phyloP scores from a whole-genome alignment of 768 basidiomycete species.

The Hericium alpestre region DNA sequence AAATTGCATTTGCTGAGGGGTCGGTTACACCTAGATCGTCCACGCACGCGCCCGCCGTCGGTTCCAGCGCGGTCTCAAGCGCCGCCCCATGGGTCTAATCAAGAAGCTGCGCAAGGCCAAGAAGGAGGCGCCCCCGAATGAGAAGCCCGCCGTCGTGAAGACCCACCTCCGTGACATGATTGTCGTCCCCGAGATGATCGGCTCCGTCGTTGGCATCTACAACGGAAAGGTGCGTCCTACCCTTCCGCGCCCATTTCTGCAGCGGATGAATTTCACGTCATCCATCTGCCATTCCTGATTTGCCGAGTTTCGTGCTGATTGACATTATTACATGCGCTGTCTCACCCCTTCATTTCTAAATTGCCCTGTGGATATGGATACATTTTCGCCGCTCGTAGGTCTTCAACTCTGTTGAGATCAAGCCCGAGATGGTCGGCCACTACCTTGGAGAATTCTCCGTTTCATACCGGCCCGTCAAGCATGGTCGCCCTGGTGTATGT shows the following conservation, averaged over 20 bases:
- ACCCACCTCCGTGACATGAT: conserved; percentile 99
- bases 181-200: conserved; percentile 99
- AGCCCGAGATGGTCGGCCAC: conserved; percentile 99
- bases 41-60: conserved; percentile 97
- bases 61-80: conserved; percentile 98
- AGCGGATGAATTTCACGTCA: not conserved
- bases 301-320: not conserved
- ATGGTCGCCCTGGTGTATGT: conserved; percentile 98
- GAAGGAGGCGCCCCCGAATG: conserved; percentile 98
- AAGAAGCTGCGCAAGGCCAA: conserved; percentile 99
- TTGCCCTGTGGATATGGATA: not conserved
- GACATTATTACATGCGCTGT: not conserved
- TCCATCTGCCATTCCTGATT: not conserved
- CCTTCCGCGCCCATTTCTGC: not conserved
- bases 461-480: conserved; percentile 98
- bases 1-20: not conserved
- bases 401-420: conserved; percentile 97
- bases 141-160: conserved; percentile 98
- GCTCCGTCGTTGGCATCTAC: conserved; percentile 95
- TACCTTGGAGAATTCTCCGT: conserved; percentile 97
- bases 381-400: conserved; percentile 32
- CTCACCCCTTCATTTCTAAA: not conserved
- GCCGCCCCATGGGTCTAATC: conserved; percentile 95
- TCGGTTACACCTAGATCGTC: conserved; percentile 48
- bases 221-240: conserved; percentile 71